Base-by-base conservation (phyloP, 2,329 filamentous ascomycete genomes). In the Parastagonospora nodorum region DNA sequence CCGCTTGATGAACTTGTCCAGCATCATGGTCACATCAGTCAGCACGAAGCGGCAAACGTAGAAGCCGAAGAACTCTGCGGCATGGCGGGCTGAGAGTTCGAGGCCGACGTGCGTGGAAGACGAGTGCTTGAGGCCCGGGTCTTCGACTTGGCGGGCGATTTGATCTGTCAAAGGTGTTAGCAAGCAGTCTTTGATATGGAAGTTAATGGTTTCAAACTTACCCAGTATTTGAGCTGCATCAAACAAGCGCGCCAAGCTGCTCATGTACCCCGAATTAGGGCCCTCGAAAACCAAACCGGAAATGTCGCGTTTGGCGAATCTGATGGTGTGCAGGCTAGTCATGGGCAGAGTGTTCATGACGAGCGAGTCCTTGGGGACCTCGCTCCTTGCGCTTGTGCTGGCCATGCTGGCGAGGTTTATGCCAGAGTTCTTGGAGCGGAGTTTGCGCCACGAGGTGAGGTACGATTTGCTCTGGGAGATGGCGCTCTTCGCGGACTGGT, bases 1-100 rank as follows among this genome's bases (percentile, higher is more conserved):
- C 60, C 92, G 85, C 80, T 99, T 99, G 72, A 99, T 88, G 68
- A 94, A 97, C 73, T 97, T 99, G 74, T 99, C 94, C 62, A 99
- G 80, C 78, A 99, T 80, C 69, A 94, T 74, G 33, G 86, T 83
- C 54, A 99, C 77, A 73, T 99, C 94, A 4, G 86, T 82, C 53
- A 99, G 79, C n/a, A 92, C 92, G 71, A 99, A 99, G 14, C 94
- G 88, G 74, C 93, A 97, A 27, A 99, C 83, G 72, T 94, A 97
- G 74, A 99, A 97, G 12, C 88, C 92, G 72, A 99, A 99, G 75
- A 99, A 99, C 75, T 99, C 94, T 30, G 93, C 90, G 7, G 93
- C 94, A 73, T 97, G 93, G 35, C 93, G 85, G 31, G 92, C 92
- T 71, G 91, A 94, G 35, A 99, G 83, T 75, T 99, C 94, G 30